Base-by-base conservation (phyloP, 2,329 filamentous ascomycete genomes). In the Pezicula carpinea region DNA sequence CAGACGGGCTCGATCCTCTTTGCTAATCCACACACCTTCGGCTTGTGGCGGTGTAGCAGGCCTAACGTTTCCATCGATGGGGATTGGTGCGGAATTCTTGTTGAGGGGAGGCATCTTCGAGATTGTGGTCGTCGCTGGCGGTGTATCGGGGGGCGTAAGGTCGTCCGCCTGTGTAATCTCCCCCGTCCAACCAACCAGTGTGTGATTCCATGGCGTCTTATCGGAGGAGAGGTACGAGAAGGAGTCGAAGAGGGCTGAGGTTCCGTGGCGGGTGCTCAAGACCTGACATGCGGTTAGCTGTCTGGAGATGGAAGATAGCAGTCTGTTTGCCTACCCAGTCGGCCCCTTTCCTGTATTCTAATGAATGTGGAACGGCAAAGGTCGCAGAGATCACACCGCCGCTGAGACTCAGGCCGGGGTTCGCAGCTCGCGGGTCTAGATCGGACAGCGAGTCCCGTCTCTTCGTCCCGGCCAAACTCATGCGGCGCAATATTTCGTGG, bases 131-230 rank as follows among this genome's bases (percentile, higher is more conserved):
- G 73, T 71, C 52, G 71, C 67, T 2, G 72, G 70, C 22, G 76
- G 74, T 0, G 72, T 74, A 45, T 68, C 67, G 15, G 74, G 71
- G 2, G 75, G 69, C 5, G 73, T 72, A 11, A 70, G 53, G 17
- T 66, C 61, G 38, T 77, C 73, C 34, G 73, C 69, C 4, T 67
- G 70, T 48, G 83, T 79, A 49, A 92, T 85, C 66, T 97, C 92
- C 49, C 92, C 92, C 3, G 92, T 96, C 92, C 92, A 97, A 39
- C 89, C 91, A 44, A 97, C 87, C 5, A 96, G 79, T 1, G 85
- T 93, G 69, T 96, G 92, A 59, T 90, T 89, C 91, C 91, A 97
- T 17, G 85, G 83, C 2, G 85, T 84, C 36, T 86, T 77, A 47
- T 85, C 76, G n/a, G 90, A 95, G 3, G 90, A 88, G 38, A 97